Conservation (phyloP, 768 basidiomycete genomes). For the Lentinula boryana region DNA sequence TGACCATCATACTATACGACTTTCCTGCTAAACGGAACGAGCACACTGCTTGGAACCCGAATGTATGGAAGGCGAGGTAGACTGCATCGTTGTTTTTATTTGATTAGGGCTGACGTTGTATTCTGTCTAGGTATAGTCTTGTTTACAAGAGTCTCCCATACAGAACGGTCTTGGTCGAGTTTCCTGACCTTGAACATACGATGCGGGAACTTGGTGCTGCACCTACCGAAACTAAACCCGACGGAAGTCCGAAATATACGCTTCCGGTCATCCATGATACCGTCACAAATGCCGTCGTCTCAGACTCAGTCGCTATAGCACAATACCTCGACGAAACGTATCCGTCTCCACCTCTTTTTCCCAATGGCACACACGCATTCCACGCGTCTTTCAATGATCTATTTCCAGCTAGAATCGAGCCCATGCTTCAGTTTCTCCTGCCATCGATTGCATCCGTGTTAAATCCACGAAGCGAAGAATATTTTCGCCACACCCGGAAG, state of each 20-base stretch:
- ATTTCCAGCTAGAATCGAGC: background rate
- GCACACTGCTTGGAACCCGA: conserved; percentile 1
- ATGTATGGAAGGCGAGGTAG: background rate
- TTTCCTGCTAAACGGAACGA: conserved; percentile 1
- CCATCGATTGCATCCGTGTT: conserved; percentile 4
- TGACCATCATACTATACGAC: conserved; percentile 1
- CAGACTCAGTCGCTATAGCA: conserved; percentile 29
- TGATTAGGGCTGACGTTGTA: too few species aligned
- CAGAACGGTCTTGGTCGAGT: conserved; percentile 35
- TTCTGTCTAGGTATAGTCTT: conserved; percentile 7
- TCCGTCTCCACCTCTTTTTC: conserved; percentile 25
- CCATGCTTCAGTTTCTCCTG: conserved; percentile 16
- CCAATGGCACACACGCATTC: conserved; percentile 23
- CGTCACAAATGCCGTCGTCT: conserved; percentile 21
- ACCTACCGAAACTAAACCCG: conserved; percentile 18
- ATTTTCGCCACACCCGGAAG: conserved; percentile 8
- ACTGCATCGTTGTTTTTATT: background rate
- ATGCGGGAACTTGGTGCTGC: conserved; percentile 20
- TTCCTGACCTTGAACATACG: conserved; percentile 27
- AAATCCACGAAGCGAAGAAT: conserved; percentile 8
- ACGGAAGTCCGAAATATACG: conserved; percentile 24
- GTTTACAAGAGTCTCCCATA: conserved; percentile 16
- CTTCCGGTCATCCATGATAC: conserved; percentile 35
- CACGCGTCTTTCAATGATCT: conserved; percentile 13
- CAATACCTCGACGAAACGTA: conserved; percentile 34